Percentiles rank a stretch among this genome's conserved stretches.
These are phyloP conservation scores for Colletotrichum gigasporum DNA, from an alignment of 2,329 filamentous ascomycete species.

Conservation along the genomic window DNA sequence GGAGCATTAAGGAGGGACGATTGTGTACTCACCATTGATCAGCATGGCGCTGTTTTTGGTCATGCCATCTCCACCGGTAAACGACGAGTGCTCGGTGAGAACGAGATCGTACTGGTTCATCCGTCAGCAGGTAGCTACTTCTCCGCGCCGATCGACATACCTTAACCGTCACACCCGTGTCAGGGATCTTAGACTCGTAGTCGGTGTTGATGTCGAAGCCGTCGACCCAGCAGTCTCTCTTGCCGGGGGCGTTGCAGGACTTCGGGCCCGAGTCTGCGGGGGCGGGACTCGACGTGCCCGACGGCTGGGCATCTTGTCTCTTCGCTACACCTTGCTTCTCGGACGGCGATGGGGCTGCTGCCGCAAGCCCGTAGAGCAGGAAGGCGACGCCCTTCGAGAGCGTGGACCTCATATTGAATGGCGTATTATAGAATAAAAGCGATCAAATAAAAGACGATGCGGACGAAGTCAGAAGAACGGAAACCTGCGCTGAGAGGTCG, in stretches of 20 bases:
- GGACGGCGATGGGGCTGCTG: conserved; percentile 1
- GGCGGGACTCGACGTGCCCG: not conserved
- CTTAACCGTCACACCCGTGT: conserved; percentile 35
- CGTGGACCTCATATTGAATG: conserved; percentile 18
- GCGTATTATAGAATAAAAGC: not conserved
- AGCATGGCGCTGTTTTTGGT: conserved; percentile 36
- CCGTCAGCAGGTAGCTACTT: not conserved
- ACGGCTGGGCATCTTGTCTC: conserved; percentile 1
- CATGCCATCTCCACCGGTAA: conserved; percentile 30
- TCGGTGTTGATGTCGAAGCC: conserved; percentile 41
- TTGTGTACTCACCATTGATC: conserved; percentile 32
- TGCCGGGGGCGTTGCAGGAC: conserved; percentile 36
- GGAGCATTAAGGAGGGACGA: no score
- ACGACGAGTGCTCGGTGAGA: conserved; percentile 31
- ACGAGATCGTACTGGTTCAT: conserved; percentile 28
- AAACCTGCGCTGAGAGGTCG: not conserved
- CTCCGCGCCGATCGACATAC: not conserved
- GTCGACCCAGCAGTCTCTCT: conserved; percentile 36
- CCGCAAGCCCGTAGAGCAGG: conserved; percentile 17
- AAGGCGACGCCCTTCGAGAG: conserved; percentile 14
- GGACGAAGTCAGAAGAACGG: not conserved
- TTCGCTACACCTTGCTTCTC: not conserved
- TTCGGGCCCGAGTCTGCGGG: not conserved
- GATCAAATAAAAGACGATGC: not conserved
- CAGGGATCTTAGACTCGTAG: conserved; percentile 43